Percentiles rank a stretch among this genome's conserved stretches.
Evolutionary conservation across 805 yeast genomes (phyloP).

Genomic region (Barnettozyma sucrosica): DNA sequence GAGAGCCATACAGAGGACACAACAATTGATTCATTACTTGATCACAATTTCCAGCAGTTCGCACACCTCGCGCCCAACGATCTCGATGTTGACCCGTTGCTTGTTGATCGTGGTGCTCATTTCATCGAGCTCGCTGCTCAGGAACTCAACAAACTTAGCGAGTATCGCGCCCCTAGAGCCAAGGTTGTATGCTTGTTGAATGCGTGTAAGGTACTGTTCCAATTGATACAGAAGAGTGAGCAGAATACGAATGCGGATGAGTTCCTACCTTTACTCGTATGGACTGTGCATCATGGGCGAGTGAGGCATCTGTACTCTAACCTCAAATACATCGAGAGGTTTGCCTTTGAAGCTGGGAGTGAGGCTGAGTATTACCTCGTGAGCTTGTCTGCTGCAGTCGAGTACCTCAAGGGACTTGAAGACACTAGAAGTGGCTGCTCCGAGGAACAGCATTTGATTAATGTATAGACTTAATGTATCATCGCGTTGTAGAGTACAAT

Average conservation of each 20-base stretch:
- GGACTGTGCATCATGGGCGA: conserved; percentile 66
- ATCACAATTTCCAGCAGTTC: conserved; percentile 51
- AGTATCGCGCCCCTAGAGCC: conserved; percentile 90
- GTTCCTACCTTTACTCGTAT: conserved; percentile 84
- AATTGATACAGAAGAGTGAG: conserved; percentile 62
- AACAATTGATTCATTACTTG: conserved; percentile 48
- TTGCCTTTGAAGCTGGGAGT: conserved; percentile 70
- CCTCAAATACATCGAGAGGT: conserved; percentile 77
- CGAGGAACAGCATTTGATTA: neutral
- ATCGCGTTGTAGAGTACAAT: too few species aligned
- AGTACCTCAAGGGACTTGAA: conserved; percentile 59
- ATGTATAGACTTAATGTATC: neutral
- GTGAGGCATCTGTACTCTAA: conserved; percentile 68
- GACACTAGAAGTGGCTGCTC: too few species aligned
- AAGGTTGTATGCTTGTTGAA: conserved; percentile 87
- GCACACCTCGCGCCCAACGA: conserved; percentile 61
- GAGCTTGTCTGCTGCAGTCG: conserved; percentile 84
- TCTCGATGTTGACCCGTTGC: conserved; percentile 61
- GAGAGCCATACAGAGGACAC: conserved; percentile 61
- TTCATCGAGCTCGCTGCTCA: conserved; percentile 62
- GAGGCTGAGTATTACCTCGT: conserved; percentile 90
- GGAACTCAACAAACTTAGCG: conserved; percentile 73
- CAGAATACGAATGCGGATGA: conserved; percentile 84
- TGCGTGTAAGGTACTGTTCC: conserved; percentile 89
- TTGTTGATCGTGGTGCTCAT: conserved; percentile 41